phyloP scores from a whole-genome alignment of 352 stramenopile genomes.

The Phytophthora syringae region DNA sequence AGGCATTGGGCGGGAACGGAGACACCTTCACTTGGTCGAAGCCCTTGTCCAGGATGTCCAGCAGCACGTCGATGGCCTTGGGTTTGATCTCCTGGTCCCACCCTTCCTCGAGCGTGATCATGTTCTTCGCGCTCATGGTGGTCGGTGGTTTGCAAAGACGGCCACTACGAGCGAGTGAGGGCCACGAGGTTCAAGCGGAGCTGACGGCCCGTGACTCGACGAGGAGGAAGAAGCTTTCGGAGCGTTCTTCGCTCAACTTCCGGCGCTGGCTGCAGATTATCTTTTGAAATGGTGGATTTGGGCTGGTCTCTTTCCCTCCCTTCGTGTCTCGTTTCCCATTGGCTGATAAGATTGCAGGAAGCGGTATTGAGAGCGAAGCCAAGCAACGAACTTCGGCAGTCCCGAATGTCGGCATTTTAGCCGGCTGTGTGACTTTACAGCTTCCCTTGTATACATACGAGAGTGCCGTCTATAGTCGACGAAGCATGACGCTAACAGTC shows the following conservation, averaged over 20 bases:
- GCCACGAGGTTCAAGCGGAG: not conserved
- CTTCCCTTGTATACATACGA: no score
- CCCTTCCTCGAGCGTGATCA: constrained; percentile 87
- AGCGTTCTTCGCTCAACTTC: not conserved
- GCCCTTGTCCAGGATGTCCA: constrained; percentile 86
- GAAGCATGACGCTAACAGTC: no score
- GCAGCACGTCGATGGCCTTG: constrained; percentile 89
- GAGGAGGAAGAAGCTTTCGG: not conserved
- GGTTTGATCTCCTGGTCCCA: constrained; percentile 91
- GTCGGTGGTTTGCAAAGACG: no score
- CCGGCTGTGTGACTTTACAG: no score
- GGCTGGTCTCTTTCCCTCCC: constrained; percentile 17
- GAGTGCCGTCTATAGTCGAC: no score
- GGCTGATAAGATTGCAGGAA: constrained; percentile 27
- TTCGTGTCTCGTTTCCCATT: constrained; percentile 4
- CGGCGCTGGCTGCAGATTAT: not conserved
- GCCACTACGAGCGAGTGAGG: not conserved
- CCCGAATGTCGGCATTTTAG: no score
- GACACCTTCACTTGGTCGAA: constrained; percentile 85
- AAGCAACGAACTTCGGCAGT: no score
- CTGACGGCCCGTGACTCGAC: not conserved
- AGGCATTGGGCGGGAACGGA: constrained; percentile 83
- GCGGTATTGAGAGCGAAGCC: no score
- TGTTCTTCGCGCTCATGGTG: constrained; percentile 77
- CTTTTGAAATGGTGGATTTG: constrained; percentile 2